phyloP scores from a whole-genome alignment of 1,139 yeast genomes.

The Pichia sp. region DNA sequence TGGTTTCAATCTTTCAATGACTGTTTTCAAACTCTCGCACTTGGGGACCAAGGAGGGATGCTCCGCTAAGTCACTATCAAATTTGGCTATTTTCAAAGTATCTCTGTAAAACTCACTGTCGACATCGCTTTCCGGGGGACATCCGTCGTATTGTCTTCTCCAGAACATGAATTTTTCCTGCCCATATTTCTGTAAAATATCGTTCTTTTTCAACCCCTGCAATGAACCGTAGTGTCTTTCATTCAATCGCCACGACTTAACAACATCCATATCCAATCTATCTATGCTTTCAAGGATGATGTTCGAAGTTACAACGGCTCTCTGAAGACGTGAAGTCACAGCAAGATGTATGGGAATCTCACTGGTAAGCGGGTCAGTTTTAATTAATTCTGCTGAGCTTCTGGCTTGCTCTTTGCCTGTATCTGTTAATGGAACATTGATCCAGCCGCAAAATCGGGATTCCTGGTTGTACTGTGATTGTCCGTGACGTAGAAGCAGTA shows the following conservation, averaged over 20 bases:
- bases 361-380: conserved; percentile 32
- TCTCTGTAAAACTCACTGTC: conserved; percentile 38
- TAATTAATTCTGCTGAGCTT: conserved; percentile 52
- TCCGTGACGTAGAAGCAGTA: conserved; percentile 67
- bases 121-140: conserved; percentile 49
- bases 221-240: conserved; percentile 76
- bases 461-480: conserved; percentile 70
- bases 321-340: conserved; percentile 59
- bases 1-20: conserved; percentile 57
- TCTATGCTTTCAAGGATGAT: conserved; percentile 49
- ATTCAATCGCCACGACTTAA: conserved; percentile 65
- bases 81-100: conserved; percentile 16
- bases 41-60: conserved; percentile 43
- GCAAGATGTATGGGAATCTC: conserved; percentile 45
- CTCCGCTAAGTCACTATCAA: conserved; percentile 25
- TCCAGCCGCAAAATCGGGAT: conserved; percentile 78
- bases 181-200: conserved; percentile 50
- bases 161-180: conserved; percentile 59
- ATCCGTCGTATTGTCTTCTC: conserved; percentile 63
- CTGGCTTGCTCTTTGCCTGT: conserved; percentile 62
- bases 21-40: conserved; percentile 69
- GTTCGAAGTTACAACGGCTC: conserved; percentile 65
- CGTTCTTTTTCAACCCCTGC: conserved; percentile 64
- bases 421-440: conserved; percentile 61
- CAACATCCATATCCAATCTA: conserved; percentile 44